Evolutionary conservation across 2,329 filamentous ascomycete genomes (phyloP).

Genomic region (Fusarium ambrosium): DNA sequence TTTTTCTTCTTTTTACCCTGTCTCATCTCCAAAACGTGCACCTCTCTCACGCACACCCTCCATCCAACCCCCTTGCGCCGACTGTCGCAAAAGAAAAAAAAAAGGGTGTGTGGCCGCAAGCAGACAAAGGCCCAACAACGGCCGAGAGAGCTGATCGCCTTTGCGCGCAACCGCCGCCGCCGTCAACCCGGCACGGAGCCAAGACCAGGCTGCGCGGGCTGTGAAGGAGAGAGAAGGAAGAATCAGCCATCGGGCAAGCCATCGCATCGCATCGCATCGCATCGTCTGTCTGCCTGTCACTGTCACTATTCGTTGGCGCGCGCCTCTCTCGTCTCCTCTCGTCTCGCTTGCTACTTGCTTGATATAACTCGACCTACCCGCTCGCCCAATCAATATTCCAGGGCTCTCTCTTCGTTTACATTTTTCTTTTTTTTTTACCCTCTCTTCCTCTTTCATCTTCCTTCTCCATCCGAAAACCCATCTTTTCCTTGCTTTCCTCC

Average conservation of each 20-base stretch:
- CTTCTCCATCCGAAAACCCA: background rate
- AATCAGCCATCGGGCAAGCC: slow-evolving; percentile 19
- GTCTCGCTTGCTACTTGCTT: slow-evolving; percentile 1
- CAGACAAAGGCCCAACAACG: slow-evolving; percentile 29
- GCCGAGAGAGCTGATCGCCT: slow-evolving; percentile 11
- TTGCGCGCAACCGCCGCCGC: slow-evolving; percentile 15
- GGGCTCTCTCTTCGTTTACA: background rate
- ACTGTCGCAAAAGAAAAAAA: slow-evolving; percentile 9
- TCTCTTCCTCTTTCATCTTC: background rate
- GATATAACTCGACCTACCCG: slow-evolving; percentile 13
- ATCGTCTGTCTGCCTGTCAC: slow-evolving; percentile 12
- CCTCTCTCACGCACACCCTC: slow-evolving; percentile 13
- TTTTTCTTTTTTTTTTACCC: background rate
- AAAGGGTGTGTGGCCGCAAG: slow-evolving; percentile 36
- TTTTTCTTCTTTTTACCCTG: background rate
- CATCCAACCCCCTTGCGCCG: slow-evolving; percentile 34
- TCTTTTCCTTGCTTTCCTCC: background rate
- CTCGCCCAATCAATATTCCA: slow-evolving; percentile 18
- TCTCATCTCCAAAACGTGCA: slow-evolving; percentile 39
- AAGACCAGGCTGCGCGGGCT: slow-evolving; percentile 16
- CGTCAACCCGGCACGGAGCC: background rate
- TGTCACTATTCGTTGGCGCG: slow-evolving; percentile 13
- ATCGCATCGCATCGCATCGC: slow-evolving; percentile 18
- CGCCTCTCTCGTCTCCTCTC: slow-evolving; percentile 26
- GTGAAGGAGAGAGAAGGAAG: background rate